Conservation (phyloP, 352 stramenopile species). For the Globisporangium cylindrosporum region DNA sequence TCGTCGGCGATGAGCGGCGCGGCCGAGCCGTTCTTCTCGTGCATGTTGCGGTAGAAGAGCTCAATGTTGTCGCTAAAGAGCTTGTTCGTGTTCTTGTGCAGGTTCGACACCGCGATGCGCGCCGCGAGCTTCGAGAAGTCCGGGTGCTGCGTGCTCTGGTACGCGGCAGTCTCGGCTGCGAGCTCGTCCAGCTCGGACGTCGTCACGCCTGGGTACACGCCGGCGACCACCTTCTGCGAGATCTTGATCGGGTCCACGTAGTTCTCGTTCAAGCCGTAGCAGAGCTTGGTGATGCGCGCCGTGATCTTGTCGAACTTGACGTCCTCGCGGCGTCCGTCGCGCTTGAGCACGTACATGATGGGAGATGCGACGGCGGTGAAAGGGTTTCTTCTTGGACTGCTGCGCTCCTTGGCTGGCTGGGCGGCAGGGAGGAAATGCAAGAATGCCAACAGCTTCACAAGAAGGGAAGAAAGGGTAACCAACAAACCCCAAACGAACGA, state of each 20-base stretch:
- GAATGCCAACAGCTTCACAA: neutral
- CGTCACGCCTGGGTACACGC: constrained; percentile 97
- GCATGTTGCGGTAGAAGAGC: constrained; percentile 92
- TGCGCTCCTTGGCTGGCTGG: neutral
- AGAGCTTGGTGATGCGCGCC: constrained; percentile 97
- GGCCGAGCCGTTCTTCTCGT: constrained; percentile 93
- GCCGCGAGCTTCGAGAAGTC: constrained; percentile 98
- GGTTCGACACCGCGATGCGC: constrained; percentile 98
- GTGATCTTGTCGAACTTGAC: constrained; percentile 99
- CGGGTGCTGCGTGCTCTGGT: constrained; percentile 96
- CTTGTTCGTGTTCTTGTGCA: constrained; percentile 99
- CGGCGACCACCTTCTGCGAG: constrained; percentile 99
- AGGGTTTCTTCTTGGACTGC: neutral
- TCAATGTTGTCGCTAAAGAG: constrained; percentile 94
- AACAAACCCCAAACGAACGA: neutral
- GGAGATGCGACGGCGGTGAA: neutral
- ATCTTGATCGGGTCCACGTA: constrained; percentile 97
- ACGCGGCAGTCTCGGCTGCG: constrained; percentile 96
- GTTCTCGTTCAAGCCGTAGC: constrained; percentile 96
- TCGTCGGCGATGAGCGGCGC: constrained; percentile 94
- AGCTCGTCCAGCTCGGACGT: constrained; percentile 99
- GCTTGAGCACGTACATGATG: constrained; percentile 96
- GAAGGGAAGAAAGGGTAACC: neutral
- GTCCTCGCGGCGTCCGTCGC: constrained; percentile 89
- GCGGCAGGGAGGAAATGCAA: constrained; percentile 2